Evolutionary conservation across 768 basidiomycete genomes (phyloP), one percentile per base, ranked within the genome.

Genomic region (Obba rivulosa): DNA sequence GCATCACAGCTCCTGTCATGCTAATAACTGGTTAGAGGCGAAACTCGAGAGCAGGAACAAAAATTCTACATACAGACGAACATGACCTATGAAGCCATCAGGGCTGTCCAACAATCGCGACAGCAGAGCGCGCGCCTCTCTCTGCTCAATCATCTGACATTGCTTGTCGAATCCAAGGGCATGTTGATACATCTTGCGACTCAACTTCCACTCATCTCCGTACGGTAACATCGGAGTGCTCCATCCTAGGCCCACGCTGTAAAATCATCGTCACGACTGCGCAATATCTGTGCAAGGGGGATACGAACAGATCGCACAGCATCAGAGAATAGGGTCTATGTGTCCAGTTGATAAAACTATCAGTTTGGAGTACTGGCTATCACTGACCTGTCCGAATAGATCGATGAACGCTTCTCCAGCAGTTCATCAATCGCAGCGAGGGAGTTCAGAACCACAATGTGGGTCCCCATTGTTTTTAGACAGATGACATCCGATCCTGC

Each of bases 381-480:
- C 17, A 48, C 56, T 18, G 34, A 62, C 59, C 62, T 46, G 22
- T 54, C 56, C 5, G 61, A 62, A 25, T 60, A 56, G 8, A 40
- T 61, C 3, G 47, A 43, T 20, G 60, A 59, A 9, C 53, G 54
- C 45, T 54, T 57, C 13, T 63, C 57, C 1, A 62, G 40, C 21
- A 62, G 31, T 7, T 57, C 60, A 28, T 21, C 18, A 4, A 55
- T 55, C 2, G 50, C 50, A 9, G 58, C 42, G 22, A 34, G 45
- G 13, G 57, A n/a, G n/a, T 20, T 25, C 13, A 38, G 7, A 5
- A 38, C 28, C 5, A 31, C 28, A 31, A 31, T 31, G 28, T 31
- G 5, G 28, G 28, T 31, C 5, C 28, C 28, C 28, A 31, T 31
- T 31, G 28, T 31, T 31, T 31, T 31, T 13, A 31, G 28, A 13